A percentile compares a stretch with the other conserved stretches of the same genome.
These are phyloP conservation scores for Gynochthodes officinalis DNA, from an alignment of 257 asterid species.

Conservation along the genomic window DNA sequence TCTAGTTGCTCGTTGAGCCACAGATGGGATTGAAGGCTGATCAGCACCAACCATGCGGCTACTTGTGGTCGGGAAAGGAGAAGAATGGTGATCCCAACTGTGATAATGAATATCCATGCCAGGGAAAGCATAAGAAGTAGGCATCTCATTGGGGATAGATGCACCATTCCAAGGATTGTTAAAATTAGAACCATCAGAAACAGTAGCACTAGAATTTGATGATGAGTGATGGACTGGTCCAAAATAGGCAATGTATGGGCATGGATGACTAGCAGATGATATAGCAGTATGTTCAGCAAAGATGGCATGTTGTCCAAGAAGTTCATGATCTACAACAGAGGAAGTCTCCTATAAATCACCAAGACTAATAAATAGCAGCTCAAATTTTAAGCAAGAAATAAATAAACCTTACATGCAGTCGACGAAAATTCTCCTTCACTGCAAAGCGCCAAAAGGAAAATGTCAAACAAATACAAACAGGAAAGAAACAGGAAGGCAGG, in stretches of 20 bases:
- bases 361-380: constrained; percentile 20
- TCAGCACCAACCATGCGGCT: constrained; percentile 61
- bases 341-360: constrained; percentile 25
- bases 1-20: constrained; percentile 57
- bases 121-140: constrained; percentile 60
- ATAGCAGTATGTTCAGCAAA: constrained; percentile 66
- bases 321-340: constrained; percentile 59
- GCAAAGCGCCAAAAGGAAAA: constrained; percentile 31
- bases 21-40: constrained; percentile 50
- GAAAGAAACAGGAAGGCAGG: constrained; percentile 11
- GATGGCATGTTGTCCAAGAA: constrained; percentile 58
- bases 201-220: constrained; percentile 55
- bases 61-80: constrained; percentile 46
- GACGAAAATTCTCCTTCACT: constrained; percentile 86
- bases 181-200: constrained; percentile 65
- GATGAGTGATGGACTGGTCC: constrained; percentile 82
- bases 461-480: constrained; percentile 23
- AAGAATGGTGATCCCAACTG: constrained; percentile 64
- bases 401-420: constrained; percentile 59
- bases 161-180: constrained; percentile 71
- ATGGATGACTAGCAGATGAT: constrained; percentile 68
- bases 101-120: constrained; percentile 61
- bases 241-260: constrained; percentile 79
- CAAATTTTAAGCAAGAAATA: constrained; percentile 16
- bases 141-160: constrained; percentile 58